phyloP scores from a whole-genome alignment of 345 rosid genomes.

The Eucalyptus curtisii region DNA sequence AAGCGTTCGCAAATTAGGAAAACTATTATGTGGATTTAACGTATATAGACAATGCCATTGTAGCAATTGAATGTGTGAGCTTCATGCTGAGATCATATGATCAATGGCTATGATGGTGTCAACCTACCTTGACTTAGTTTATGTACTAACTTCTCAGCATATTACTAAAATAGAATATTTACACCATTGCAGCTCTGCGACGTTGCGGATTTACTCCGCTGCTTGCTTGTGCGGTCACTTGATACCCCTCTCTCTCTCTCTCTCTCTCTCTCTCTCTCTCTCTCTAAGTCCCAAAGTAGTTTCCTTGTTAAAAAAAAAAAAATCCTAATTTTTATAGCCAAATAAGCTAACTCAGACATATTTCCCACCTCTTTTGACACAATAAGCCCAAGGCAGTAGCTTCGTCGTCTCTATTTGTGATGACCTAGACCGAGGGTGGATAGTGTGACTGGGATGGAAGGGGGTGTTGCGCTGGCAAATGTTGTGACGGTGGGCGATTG shows the following conservation, averaged over 20 bases:
- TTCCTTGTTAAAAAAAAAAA: neutral
- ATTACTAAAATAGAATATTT: neutral
- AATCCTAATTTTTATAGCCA: no score
- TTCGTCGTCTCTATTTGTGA: no score
- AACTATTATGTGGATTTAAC: neutral
- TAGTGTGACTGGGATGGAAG: no score
- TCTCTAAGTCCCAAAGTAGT: neutral
- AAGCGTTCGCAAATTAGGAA: neutral
- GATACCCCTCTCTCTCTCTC: neutral
- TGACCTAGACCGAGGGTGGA: no score
- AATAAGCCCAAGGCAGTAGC: neutral
- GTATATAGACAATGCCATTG: neutral
- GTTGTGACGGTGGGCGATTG: no score
- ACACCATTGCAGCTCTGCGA: neutral
- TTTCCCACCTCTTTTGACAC: neutral
- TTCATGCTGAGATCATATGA: neutral
- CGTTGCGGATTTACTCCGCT: neutral
- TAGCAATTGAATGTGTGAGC: neutral
- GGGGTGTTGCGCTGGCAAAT: no score
- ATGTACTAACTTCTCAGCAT: neutral
- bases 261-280: neutral
- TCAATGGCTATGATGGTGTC: neutral
- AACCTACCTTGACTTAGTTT: neutral
- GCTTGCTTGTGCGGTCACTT: neutral
- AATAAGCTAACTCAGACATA: neutral